Evolutionary conservation across 164 flowering plant genomes (phyloP), one percentile per base, ranked within the genome.

Genomic region (Stephania yunnanensis): DNA sequence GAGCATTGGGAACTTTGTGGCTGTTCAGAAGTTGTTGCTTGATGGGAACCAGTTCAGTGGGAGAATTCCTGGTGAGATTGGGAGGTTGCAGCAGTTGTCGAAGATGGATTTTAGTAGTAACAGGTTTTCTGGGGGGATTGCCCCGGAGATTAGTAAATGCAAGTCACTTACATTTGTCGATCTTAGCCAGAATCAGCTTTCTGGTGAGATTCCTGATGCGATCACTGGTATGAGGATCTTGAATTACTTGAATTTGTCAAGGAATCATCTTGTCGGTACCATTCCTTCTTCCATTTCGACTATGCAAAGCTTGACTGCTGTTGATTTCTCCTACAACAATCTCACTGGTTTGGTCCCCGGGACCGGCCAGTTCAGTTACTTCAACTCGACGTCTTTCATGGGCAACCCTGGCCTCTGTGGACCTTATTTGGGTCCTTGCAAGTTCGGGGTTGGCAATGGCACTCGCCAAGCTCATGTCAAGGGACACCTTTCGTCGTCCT

Each of bases 381-480:
- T 96, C 86, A 96, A 96, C 72, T 85, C 85, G 74, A 91, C 97
- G 1, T 92, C 97, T 0, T 96, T 96, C 77, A 68, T 89, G 65
- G 99, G 99, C 3, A 96, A 96, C 73, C 91, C 97, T n/a, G 84
- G 81, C 2, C 95, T 95, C 25, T 95, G 99, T 70, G 99, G 99
- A 6, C 95, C 95, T 0, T 92, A 89, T 75, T 76, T 94, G 80
- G 92, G 94, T 3, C 93, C 95, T 44, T 95, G 99, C 77, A 89
- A 87, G 68, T 83, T 72, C 72, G 96, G 93, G 68, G 82, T 78
- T 73, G 83, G 80, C 12, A 79, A 81, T 80, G 84, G 86, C 8
- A 75, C 83, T 11, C 87, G 81, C 64, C 81, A 81, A 46, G 65
- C 84, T 1, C 94, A 87, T 68, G 85, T 72, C 7, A 90, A 87